A percentile compares a stretch with the other conserved stretches of the same genome.
Conservation (phyloP, 768 basidiomycete species). For the Pholiota microspora region DNA sequence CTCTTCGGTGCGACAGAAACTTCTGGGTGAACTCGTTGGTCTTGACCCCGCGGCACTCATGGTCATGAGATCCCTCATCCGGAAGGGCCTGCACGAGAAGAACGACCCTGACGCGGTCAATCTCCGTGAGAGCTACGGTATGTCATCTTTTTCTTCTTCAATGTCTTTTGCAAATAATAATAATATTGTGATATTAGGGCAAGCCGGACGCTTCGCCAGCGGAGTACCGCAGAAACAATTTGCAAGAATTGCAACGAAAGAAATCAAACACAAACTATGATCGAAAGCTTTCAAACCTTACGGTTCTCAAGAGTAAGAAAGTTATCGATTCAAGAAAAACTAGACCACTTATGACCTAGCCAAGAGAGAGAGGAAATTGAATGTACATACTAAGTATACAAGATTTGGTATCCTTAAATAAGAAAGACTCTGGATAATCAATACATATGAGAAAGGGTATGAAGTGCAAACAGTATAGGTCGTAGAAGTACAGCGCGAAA, state of each 20-base stretch:
- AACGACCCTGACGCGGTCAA: conserved; percentile 64
- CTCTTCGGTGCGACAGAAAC: conserved; percentile 40
- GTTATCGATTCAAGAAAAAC: no score
- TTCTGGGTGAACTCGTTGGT: conserved; percentile 56
- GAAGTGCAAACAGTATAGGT: not conserved
- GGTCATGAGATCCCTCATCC: conserved; percentile 51
- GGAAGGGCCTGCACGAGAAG: conserved; percentile 55
- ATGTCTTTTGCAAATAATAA: not conserved
- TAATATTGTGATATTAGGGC: conserved; percentile 40
- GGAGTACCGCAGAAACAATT: conserved; percentile 58
- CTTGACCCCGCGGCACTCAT: conserved; percentile 56
- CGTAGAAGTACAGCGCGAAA: not conserved
- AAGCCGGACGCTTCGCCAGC: conserved; percentile 62
- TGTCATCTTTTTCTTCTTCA: conserved; percentile 5
- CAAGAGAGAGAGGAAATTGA: no score
- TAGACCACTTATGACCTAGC: no score
- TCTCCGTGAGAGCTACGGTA: conserved; percentile 64
- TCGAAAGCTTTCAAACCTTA: no score
- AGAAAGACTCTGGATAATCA: no score
- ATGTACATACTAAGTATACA: no score
- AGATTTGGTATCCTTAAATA: no score
- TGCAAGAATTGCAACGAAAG: conserved; percentile 53
- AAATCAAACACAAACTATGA: conserved; percentile 65
- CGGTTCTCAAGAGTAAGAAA: no score
- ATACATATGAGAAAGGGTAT: not conserved